Base-by-base conservation (phyloP, 1,284 basidiomycete species). In the Malassezia pachydermatis region DNA sequence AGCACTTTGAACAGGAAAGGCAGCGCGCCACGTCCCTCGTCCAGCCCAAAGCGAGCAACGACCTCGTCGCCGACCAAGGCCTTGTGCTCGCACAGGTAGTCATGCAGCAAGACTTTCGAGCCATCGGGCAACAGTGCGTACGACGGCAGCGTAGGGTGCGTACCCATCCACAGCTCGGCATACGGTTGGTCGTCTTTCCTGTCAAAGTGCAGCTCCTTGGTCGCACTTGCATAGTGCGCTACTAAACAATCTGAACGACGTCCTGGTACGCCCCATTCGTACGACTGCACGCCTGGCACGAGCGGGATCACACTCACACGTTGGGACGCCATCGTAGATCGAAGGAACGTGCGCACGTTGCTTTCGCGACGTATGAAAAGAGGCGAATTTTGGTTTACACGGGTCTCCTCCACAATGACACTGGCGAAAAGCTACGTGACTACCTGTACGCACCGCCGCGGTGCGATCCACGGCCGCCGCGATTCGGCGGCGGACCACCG, bases 91-190 rank as follows among this genome's bases (percentile, higher is more conserved):
- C 46, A 32, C 6, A 70, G 54, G n/a, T 57, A 48, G 8, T 49
- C 47, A 0, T 59, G 51, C 11, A 70, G 56, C 9, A 48, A 37
- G 7, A 51, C 42, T 7, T 30, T 24, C 4, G 44, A 29, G 27
- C 30, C 34, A 16, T 32, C 19, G 5, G 17, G 11, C 2, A 29
- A 6, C 10, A 60, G 40, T 48, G 86, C 74, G 38, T 76, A 79
- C 2, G 88, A 89, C 0, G 92, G 92, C 9, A 88, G 80, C 20
- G 79, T 86, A 1, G 86, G 79, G 67, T 98, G 94, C 0, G 94
- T 96, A 14, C 94, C 94, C 92, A 98, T 98, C 94, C 94, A 99
- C 6, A 71, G 56, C 60, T 71, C 68, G 5, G 69, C 69, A 45
- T 67, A 71, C 2, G 63, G 63, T 22, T 52, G 59, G 22, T 49